Base-by-base conservation (phyloP, 768 basidiomycete genomes). In the Chiua virens region DNA sequence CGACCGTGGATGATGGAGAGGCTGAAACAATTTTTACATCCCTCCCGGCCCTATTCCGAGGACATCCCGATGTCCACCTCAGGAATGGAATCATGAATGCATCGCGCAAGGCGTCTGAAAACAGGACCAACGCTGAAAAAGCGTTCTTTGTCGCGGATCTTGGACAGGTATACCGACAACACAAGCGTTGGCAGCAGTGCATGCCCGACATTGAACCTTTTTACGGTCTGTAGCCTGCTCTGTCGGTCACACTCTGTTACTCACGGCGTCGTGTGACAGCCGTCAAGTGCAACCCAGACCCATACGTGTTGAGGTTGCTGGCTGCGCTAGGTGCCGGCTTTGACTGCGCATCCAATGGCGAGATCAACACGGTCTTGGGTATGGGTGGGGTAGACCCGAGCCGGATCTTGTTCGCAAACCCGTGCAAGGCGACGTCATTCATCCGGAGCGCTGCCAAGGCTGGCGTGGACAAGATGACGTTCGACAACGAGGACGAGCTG, bases 111-210 rank as follows among this genome's bases (percentile, higher is more conserved):
- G 71, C 77, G 18, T 76, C 77, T 30, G 76, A 75, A 22, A 75
- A 80, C 51, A 78, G 80, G 55, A 77, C 77, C 18, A 85, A 92
- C 62, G 87, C 93, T 11, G 97, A 98, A 73, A 86, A 85, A 52
- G 96, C 97, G 8, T 98, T 98, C 70, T 98, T 98, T 62, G 95
- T 97, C 11, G 93, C 89, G 11, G 97, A 99, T 70, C 83, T 99
- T 38, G 82, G 86, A 59, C 80, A 87, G 58, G 88, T 98, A 5
- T 97, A 89, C 68, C 74, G 73, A 47, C 93, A 96, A 65, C 88
- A 92, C 61, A 75, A 83, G 61, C 80, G 91, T 46, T 99, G 96
- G 96, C 75, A 76, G 51, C 67, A 73, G 17, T 79, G 79, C 56
- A 79, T 99, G 18, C 87, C 91, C 4, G 81, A 89, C 47, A 83